phyloP scores from a whole-genome alignment of 495 filamentous ascomycete species.

The Penicillium bialowiezense region DNA sequence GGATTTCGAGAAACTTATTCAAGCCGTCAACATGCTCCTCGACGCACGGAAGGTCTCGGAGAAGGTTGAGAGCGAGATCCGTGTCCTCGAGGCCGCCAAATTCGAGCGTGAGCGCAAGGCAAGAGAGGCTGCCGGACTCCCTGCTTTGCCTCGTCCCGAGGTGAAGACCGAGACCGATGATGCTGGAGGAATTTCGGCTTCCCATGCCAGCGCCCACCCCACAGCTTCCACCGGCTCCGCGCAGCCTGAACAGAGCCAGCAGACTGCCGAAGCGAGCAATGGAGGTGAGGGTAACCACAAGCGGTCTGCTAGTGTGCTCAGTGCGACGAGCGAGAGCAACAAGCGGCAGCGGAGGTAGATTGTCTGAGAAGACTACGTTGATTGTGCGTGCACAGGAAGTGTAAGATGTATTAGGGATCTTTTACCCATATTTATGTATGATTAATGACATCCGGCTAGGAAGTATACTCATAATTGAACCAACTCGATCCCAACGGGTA shows the following conservation, averaged over 20 bases:
- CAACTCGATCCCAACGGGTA: not conserved
- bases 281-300: constrained; percentile 51
- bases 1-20: constrained; percentile 77
- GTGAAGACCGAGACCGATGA: constrained; percentile 41
- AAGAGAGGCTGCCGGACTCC: constrained; percentile 15
- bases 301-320: constrained; percentile 74
- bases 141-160: constrained; percentile 26
- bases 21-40: constrained; percentile 68
- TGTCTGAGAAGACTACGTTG: constrained; percentile 3
- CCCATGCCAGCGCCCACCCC: constrained; percentile 12
- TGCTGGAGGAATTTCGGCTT: constrained; percentile 13
- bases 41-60: constrained; percentile 81
- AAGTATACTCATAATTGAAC: constrained; percentile 15
- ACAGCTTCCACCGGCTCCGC: not conserved
- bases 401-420: constrained; percentile 14
- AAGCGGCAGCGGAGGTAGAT: constrained; percentile 69
- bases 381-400: constrained; percentile 1
- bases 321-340: constrained; percentile 60
- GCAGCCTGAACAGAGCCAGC: constrained; percentile 1
- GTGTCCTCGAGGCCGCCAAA: constrained; percentile 62
- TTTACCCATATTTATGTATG: constrained; percentile 35
- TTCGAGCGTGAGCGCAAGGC: constrained; percentile 55
- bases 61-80: constrained; percentile 82
- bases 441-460: constrained; percentile 30
- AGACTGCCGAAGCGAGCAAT: constrained; percentile 13